A percentile compares a stretch with the other conserved stretches of the same genome.
Conservation (phyloP, 2,329 filamentous ascomycete species). For the Aspergillus sp. region DNA sequence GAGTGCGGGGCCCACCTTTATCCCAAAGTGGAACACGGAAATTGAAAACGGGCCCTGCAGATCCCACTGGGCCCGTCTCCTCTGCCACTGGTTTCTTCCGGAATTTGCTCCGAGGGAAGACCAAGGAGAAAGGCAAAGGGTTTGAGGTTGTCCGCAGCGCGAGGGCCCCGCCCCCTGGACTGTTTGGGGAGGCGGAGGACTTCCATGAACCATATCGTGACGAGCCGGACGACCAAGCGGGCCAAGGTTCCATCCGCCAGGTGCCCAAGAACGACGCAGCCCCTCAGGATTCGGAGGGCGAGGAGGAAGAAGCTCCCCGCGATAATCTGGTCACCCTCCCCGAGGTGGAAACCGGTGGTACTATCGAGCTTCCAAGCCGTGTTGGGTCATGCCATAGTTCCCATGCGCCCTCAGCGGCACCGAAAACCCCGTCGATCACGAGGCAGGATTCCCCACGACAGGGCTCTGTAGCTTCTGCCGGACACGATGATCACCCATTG, state of each 20-base stretch:
- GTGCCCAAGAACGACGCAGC: background rate
- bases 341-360: conserved; percentile 57
- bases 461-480: conserved; percentile 13
- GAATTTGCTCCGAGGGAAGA: conserved; percentile 74
- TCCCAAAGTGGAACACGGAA: conserved; percentile 79
- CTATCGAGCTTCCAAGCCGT: conserved; percentile 63
- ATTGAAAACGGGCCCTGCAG: conserved; percentile 88
- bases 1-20: conserved; percentile 81
- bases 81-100: conserved; percentile 90
- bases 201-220: conserved; percentile 65
- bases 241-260: conserved; percentile 22
- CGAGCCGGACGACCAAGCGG: conserved; percentile 40
- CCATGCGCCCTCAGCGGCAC: conserved; percentile 39
- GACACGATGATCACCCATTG: conserved; percentile 10
- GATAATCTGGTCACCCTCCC: conserved; percentile 53
- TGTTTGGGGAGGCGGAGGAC: conserved; percentile 52
- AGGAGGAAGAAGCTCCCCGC: conserved; percentile 12
- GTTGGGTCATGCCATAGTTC: conserved; percentile 59
- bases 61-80: conserved; percentile 87
- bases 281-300: conserved; percentile 9
- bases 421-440: conserved; percentile 47
- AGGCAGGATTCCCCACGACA: conserved; percentile 68
- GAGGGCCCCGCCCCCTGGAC: conserved; percentile 76
- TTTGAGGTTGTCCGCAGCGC: conserved; percentile 95
- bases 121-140: conserved; percentile 91